Percentiles rank a stretch among this genome's conserved stretches.
phyloP scores from a whole-genome alignment of 371 early-diverging fungal genomes.

The Zancudomyces culisetae region DNA sequence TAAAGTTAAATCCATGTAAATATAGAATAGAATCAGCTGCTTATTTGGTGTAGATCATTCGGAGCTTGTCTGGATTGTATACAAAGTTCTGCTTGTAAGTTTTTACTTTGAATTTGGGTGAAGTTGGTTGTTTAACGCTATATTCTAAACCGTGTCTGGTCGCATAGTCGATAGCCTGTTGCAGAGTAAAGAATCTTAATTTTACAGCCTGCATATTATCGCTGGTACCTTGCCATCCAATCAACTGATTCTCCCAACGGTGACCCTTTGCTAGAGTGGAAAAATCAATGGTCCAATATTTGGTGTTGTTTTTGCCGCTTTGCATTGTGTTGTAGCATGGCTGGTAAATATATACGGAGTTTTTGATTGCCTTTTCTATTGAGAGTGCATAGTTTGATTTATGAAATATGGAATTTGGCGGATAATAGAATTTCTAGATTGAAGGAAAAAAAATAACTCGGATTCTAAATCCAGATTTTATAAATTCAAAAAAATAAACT shows the following conservation, averaged over 20 bases:
- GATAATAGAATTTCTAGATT: too few species aligned
- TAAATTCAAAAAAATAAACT: too few species aligned
- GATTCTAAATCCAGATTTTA: too few species aligned
- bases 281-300: conserved; percentile 76
- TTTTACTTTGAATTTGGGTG: conserved; percentile 48
- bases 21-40: too few species aligned
- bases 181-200: conserved; percentile 69
- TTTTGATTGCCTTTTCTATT: conserved; percentile 23
- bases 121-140: conserved; percentile 71
- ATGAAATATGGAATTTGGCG: too few species aligned
- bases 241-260: conserved; percentile 82
- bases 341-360: conserved; percentile 69
- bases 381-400: conserved; percentile 36
- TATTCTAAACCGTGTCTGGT: conserved; percentile 89
- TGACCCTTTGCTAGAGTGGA: conserved; percentile 53
- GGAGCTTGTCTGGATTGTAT: conserved; percentile 52
- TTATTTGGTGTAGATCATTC: conserved; percentile 68
- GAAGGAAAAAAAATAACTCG: too few species aligned
- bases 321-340: conserved; percentile 75
- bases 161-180: conserved; percentile 80
- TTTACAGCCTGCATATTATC: conserved; percentile 68
- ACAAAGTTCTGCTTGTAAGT: conserved; percentile 80
- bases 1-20: too few species aligned
- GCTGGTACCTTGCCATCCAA: conserved; percentile 83
- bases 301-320: conserved; percentile 53